Evolutionary conservation across 23 red algal genomes (phyloP).

Genomic region (Agarophyton chilense): DNA sequence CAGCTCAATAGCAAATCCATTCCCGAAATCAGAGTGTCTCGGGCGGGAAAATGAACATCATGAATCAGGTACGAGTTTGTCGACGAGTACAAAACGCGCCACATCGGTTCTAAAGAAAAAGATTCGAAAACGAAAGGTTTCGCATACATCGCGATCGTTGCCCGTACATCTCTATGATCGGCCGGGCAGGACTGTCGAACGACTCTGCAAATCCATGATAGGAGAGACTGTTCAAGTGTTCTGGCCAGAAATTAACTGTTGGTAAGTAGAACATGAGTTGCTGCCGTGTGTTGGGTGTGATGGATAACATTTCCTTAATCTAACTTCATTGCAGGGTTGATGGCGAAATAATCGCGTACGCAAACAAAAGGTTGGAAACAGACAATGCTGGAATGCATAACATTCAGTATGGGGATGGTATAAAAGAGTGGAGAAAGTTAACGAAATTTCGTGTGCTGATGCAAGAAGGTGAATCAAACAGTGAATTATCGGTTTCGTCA

Average conservation of each 20-base stretch:
- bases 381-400: constrained; percentile 27
- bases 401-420: constrained; percentile 32
- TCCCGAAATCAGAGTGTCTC: neutral
- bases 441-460: constrained; percentile 21
- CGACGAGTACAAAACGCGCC: no score
- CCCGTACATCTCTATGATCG: neutral
- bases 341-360: constrained; percentile 26
- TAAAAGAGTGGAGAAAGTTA: constrained; percentile 41
- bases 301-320: neutral
- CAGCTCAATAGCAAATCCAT: neutral
- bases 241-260: constrained; percentile 1
- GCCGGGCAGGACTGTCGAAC: neutral
- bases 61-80: neutral
- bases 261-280: neutral
- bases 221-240: neutral
- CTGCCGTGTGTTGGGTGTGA: neutral
- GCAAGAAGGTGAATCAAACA: neutral
- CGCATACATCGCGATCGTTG: no score
- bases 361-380: neutral
- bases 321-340: constrained; percentile 16
- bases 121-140: neutral
- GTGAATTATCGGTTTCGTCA: neutral
- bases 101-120: neutral
- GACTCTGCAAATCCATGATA: neutral
- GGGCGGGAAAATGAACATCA: neutral